These are phyloP conservation scores for Tolypocladium nubicola DNA, from an alignment of 2,329 filamentous ascomycete species.

Conservation along the genomic window DNA sequence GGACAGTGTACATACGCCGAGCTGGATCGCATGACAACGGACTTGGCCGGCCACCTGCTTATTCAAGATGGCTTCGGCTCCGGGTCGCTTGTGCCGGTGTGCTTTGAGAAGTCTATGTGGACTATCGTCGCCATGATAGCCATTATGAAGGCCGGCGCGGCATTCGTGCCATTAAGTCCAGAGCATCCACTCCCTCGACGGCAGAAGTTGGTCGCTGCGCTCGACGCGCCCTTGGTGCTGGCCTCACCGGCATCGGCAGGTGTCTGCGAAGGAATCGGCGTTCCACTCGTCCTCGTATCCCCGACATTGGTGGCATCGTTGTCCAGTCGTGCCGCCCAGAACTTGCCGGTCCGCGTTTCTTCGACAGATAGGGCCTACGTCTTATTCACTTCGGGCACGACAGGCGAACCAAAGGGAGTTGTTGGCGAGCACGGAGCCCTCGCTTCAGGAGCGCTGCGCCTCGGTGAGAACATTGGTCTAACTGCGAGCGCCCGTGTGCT, in stretches of 20 bases:
- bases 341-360: too few species aligned
- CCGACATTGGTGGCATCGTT: too few species aligned
- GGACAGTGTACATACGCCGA: background rate
- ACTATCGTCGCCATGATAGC: background rate
- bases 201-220: background rate
- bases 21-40: too few species aligned
- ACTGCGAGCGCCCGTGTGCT: too few species aligned
- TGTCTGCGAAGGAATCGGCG: too few species aligned
- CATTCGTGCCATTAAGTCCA: background rate
- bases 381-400: too few species aligned
- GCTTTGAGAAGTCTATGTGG: background rate
- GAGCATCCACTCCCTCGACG: background rate
- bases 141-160: background rate
- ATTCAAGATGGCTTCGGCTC: background rate
- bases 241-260: background rate
- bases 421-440: too few species aligned
- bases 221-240: too few species aligned
- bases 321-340: too few species aligned
- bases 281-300: too few species aligned
- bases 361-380: too few species aligned
- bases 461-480: conserved; percentile 29
- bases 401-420: too few species aligned
- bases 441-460: conserved; percentile 34
- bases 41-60: background rate
- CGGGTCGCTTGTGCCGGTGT: background rate